phyloP scores from a whole-genome alignment of 2,329 filamentous ascomycete genomes.

The Fusarium tjaetaba region DNA sequence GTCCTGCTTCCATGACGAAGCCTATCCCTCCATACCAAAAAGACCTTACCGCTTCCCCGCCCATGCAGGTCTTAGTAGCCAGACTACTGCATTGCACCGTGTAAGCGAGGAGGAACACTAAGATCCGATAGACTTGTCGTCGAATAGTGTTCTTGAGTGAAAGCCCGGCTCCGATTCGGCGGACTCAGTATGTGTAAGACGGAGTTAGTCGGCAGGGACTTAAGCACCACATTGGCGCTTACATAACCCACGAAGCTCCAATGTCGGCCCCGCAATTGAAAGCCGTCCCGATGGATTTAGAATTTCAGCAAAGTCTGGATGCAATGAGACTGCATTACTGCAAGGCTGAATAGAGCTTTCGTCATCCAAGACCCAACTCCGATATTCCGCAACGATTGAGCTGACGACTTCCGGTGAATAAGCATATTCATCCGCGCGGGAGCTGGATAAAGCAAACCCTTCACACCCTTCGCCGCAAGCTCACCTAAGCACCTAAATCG shows the following conservation, averaged over 20 bases:
- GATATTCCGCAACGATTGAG: neutral
- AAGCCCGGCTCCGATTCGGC: slow-evolving; percentile 39
- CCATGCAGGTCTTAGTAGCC: neutral
- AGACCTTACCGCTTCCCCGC: slow-evolving; percentile 6
- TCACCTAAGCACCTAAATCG: slow-evolving; percentile 23
- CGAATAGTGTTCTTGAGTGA: slow-evolving; percentile 2
- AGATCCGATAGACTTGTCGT: slow-evolving; percentile 6
- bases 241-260: slow-evolving; percentile 21
- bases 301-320: slow-evolving; percentile 16
- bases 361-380: slow-evolving; percentile 18
- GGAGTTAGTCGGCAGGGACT: slow-evolving; percentile 44
- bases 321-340: slow-evolving; percentile 3
- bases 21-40: neutral
- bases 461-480: neutral
- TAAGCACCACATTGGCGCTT: slow-evolving; percentile 27
- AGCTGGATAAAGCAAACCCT: slow-evolving; percentile 2
- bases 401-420: slow-evolving; percentile 16
- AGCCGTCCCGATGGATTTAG: slow-evolving; percentile 24
- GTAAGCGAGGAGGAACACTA: slow-evolving; percentile 8
- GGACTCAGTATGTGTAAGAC: slow-evolving; percentile 2
- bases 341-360: slow-evolving; percentile 27
- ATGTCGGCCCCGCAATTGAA: slow-evolving; percentile 27
- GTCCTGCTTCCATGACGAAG: slow-evolving; percentile 21
- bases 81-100: slow-evolving; percentile 24
- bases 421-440: slow-evolving; percentile 6